Evolutionary conservation across 179 eudicot species (phyloP), one percentile per base, ranked within the genome.

Genomic region (Pouteria campechiana): DNA sequence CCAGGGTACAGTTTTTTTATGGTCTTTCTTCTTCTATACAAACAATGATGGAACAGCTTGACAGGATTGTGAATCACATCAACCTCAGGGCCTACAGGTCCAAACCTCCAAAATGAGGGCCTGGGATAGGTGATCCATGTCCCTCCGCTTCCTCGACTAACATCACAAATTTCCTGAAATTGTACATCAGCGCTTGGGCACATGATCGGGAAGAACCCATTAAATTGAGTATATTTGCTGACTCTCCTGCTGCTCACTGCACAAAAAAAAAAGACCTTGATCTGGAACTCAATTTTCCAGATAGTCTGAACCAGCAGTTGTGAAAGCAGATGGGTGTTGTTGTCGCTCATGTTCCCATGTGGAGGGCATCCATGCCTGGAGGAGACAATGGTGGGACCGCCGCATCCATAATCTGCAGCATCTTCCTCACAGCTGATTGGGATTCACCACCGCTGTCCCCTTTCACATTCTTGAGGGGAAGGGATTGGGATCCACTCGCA

Each of bases 301-400:
- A 35, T 15, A 3, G 13, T 32, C 25, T 25, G 24, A 17, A 20
- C 32, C 63, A 51, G 51, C 48, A 44, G 24, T 22, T 35, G 14
- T 16, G 44, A 7, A 25, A 20, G 29, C 17, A 33, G 32, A 35
- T n/a, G n/a, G n/a, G n/a, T n/a, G n/a, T n/a, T n/a, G n/a, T 24
- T 40, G 36, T 14, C 19, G 15, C 36, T 58, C 58, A 79, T 27
- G 57, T 67, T 46, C 67, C 69, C 20, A 49, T 31, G 41, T 44
- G 5, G 25, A 43, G 38, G 21, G 41, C 65, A 14, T 60, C 68
- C 46, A 46, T 34, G 17, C 57, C 60, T 0, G 86, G 92, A 24
- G 86, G 79, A 36, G 92, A 65, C 60, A 63, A 48, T 37, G 95
- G 93, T 18, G 93, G 87, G 41, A 75, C 28, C 27, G 95, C 95